Percentiles rank a stretch among this genome's conserved stretches.
phyloP scores from a whole-genome alignment of 352 stramenopile species.

The Pythium grandisporangium region DNA sequence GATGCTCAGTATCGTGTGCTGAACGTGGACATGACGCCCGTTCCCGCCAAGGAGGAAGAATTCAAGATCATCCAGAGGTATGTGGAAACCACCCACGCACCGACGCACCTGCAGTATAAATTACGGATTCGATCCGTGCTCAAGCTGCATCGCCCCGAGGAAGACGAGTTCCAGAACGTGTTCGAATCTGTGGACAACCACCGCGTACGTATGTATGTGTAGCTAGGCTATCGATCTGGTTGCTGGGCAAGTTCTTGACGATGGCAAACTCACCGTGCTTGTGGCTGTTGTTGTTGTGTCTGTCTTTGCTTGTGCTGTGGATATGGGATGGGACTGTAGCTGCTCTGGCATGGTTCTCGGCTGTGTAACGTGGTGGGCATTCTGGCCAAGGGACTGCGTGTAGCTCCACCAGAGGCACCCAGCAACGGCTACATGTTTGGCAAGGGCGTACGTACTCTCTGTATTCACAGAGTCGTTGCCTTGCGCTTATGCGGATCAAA shows the following conservation, averaged over 20 bases:
- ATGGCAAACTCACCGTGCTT: neutral
- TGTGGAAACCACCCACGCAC: conserved; percentile 46
- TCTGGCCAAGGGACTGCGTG: conserved; percentile 62
- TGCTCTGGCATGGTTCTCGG: conserved; percentile 82
- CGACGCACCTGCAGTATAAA: conserved; percentile 29
- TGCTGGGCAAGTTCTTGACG: neutral
- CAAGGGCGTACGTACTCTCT: conserved; percentile 55
- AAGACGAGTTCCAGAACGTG: conserved; percentile 25
- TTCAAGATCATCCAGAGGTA: conserved; percentile 56
- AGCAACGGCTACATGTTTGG: conserved; percentile 79
- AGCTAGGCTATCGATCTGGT: neutral
- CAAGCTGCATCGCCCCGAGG: conserved; percentile 29
- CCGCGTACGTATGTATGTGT: conserved; percentile 15
- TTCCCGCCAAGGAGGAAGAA: conserved; percentile 23
- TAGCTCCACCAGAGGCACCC: conserved; percentile 73
- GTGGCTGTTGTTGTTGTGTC: neutral
- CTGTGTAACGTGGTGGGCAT: conserved; percentile 77
- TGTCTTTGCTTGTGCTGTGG: no score
- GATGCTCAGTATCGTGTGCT: conserved; percentile 47
- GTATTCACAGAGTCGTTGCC: conserved; percentile 1
- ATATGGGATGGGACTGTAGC: no score
- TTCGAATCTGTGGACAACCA: conserved; percentile 45
- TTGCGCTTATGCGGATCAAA: no score
- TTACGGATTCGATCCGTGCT: conserved; percentile 41
- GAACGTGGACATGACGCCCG: conserved; percentile 28